Evolutionary conservation across 345 rosid genomes (phyloP), one percentile per base, ranked within the genome.

Genomic region (Citrus sp.): DNA sequence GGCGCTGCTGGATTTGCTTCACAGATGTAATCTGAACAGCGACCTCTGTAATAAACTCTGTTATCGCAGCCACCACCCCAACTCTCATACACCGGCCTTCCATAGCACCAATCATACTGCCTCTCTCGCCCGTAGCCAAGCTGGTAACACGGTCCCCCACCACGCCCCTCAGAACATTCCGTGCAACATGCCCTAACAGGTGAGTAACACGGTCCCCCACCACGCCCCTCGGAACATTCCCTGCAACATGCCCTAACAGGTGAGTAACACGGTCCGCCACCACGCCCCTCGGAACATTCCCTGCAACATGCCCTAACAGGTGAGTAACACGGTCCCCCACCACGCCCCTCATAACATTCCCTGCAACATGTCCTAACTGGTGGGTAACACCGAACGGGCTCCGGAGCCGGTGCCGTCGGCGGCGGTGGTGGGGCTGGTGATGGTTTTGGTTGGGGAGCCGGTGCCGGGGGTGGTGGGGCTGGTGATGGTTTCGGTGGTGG

Each of bases 71-170:
- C 89, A 18, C 88, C 80, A 0, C 93, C 91, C 88, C 89, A 87
- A 73, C 92, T 86, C 3, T 91, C 89, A 28, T 84, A 91, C 38
- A 90, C 92, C 0, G 88, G 91, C 79, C 92, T 67, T 14, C 91
- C 92, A 58, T 81, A 86, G 12, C 79, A 80, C 9, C 81, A 82
- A 61, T 76, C 82, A 6, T 51, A 67, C 18, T 10, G 60, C 58
- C 80, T 46, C 51, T 79, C 76, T 55, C 66, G 74, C 75, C 85
- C 80, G 76, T 72, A 79, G 25, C 38, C 38, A 28, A 18, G 24
- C 81, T 51, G 16, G 64, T 55, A 38, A 55, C 80, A 80, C 4
- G 75, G 77, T 9, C 81, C 82, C 10, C 80, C 24, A 42, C 74
- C 27, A 5, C 25, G 25, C 32, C 55, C 76, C 30, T 73, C 42